Percentiles rank a stretch among this genome's conserved stretches.
Evolutionary conservation across 164 flowering plant genomes (phyloP).

Genomic region (Tetracentron sinense): DNA sequence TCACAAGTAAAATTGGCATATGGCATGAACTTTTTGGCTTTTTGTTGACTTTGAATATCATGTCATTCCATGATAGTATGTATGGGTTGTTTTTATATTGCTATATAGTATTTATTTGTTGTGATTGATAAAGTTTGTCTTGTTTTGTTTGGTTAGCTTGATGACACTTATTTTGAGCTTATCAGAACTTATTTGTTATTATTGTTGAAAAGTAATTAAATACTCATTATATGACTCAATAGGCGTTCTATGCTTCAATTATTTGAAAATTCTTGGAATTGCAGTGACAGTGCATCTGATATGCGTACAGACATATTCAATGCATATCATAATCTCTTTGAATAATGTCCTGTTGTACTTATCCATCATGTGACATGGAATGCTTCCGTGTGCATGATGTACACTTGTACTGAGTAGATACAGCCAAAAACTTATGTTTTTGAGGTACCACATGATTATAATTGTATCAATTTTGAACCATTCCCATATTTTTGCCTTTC

Average conservation of each 20-base stretch:
- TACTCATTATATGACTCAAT: background rate
- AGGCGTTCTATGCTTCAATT: no score
- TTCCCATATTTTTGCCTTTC: no score
- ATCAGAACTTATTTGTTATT: background rate
- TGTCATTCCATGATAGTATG: background rate
- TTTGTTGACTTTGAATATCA: background rate
- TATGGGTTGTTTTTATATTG: background rate
- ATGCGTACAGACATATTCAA: no score
- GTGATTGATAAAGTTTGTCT: background rate
- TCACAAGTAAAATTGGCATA: slow-evolving; percentile 64
- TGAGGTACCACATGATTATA: no score
- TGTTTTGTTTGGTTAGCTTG: background rate
- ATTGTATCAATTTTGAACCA: no score
- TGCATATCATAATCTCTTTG: background rate
- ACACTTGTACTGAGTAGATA: no score
- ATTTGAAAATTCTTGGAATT: background rate
- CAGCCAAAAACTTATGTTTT: no score
- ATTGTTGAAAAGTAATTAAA: background rate
- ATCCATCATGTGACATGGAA: no score
- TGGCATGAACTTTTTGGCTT: background rate
- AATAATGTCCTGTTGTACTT: background rate
- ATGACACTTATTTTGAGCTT: background rate
- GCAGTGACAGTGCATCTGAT: background rate
- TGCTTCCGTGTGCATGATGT: no score
- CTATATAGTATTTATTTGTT: background rate